These are phyloP conservation scores for Eucalyptus tenuipes DNA, from an alignment of 345 rosid genomes.

Conservation along the genomic window DNA sequence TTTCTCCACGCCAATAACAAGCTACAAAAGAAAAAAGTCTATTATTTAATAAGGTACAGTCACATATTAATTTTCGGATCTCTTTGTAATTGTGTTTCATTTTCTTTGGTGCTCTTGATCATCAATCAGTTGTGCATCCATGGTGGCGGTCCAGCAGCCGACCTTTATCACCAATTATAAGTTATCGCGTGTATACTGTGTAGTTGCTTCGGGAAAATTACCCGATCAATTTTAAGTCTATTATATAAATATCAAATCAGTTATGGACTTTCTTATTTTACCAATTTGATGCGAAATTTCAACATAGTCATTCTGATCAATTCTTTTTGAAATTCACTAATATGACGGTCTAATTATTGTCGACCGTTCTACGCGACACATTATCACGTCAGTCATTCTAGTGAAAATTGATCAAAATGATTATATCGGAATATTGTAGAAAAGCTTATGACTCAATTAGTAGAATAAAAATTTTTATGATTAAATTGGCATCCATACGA, in stretches of 20 bases:
- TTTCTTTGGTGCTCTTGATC: not conserved
- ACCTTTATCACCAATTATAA: not conserved
- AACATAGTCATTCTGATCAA: accelerated
- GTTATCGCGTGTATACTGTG: not conserved
- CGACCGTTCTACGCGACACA: accelerated
- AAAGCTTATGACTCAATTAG: not conserved
- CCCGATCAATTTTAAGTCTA: accelerated
- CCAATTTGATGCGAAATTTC: accelerated
- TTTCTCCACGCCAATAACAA: not conserved
- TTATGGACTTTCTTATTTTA: accelerated
- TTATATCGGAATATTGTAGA: not conserved
- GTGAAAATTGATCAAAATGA: accelerated
- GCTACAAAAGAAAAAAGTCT: not conserved
- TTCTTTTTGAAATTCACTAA: not conserved
- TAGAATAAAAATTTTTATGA: accelerated
- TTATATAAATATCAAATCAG: accelerated
- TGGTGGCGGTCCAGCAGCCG: not conserved
- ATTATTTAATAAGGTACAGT: not conserved
- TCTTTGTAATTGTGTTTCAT: not conserved
- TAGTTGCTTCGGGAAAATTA: accelerated
- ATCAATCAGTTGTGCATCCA: not conserved
- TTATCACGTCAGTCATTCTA: not conserved
- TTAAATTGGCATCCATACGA: accelerated
- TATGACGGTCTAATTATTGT: accelerated
- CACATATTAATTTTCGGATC: not conserved